Base-by-base conservation (phyloP, 768 basidiomycete genomes). In the Auriculariales sp. region DNA sequence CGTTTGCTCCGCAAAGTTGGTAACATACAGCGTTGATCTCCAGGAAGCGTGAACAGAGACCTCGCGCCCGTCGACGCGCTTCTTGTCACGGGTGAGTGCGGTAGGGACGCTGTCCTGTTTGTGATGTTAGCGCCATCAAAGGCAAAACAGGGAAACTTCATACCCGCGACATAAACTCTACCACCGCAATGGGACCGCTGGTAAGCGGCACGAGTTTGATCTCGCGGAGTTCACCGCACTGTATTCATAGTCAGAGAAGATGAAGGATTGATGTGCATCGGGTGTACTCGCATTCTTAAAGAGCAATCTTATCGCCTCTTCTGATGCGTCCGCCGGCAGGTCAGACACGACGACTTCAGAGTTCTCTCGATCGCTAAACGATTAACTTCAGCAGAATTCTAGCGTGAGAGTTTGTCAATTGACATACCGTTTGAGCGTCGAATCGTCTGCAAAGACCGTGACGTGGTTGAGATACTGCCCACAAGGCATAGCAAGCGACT, bases 71-170 rank as follows among this genome's bases (percentile, higher is more conserved):
- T 73, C 71, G 30, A 98, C 58, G 46, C 81, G 78, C 62, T 94
- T 95, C 66, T 94, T 95, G 66, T 99, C 94, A 61, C 90, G 93
- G 0, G 92, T 94, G 32, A 94, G 70, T 2, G 89, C 95, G 0
- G 78, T 77, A 7, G 90, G 89, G 2, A 98, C 74, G 51, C 75
- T 77, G 14, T 89, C 88, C 82, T 90, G 35, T 4, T 17, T 22
- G 25, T 28, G 15, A 14, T 52, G 30, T 32, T 36, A 49, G 12
- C 54, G 32, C 39, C 6, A 29, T 7, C 5, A 17, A 46, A n/a
- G 32, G 47, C 17, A 28, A 29, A 25, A 17, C 3, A 44, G 14
- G 22, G 46, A 39, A 47, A 47, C 15, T 24, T 62, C 71, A 45
- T 59, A 83, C 77, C 53, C 81, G 68, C 27, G 78, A 71, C 51